Conservation (phyloP, 129 eudicot species). For the Helianthus annuus region HanXRQr2.0-SUNRISE NC_035437.2:8118082-8118581, state of each 20-base stretch:
- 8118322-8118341: slow-evolving; percentile 14
- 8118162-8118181: too few species aligned
- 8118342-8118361: slow-evolving; percentile 15
- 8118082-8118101: too few species aligned
- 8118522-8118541: not conserved
- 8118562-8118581: not conserved
- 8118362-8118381: slow-evolving; percentile 9
- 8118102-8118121: too few species aligned
- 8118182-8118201: too few species aligned
- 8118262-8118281: slow-evolving; percentile 5
- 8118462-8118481: slow-evolving; percentile 13
- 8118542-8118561: slow-evolving; percentile 11
- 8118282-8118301: slow-evolving; percentile 31
- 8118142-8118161: too few species aligned
- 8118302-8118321: slow-evolving; percentile 19
- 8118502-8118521: slow-evolving; percentile 10
- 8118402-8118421: slow-evolving; percentile 16
- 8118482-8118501: slow-evolving; percentile 10
- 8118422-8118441: slow-evolving; percentile 23
- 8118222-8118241: too few species aligned
- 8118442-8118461: slow-evolving; percentile 14
- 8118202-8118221: too few species aligned
- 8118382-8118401: not conserved
- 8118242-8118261: not conserved
- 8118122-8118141: too few species aligned